Conservation (phyloP, 2,329 filamentous ascomycete species). For the Penicillium sp. region DNA sequence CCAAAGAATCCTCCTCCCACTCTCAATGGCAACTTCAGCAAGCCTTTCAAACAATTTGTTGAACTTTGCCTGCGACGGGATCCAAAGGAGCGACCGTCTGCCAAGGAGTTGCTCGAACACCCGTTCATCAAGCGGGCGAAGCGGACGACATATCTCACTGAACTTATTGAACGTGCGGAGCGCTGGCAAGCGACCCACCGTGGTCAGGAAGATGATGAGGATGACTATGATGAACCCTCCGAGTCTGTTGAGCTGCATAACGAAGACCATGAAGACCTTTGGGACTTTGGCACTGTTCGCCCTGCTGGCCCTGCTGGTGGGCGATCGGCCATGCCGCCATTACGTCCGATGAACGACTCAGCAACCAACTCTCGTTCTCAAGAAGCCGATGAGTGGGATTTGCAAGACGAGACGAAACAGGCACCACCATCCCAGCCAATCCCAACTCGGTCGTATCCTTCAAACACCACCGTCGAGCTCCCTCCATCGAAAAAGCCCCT, state of each 20-base stretch:
- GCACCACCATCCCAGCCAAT: constrained; percentile 43
- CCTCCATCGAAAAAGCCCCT: constrained; percentile 63
- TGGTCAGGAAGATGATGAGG: constrained; percentile 64
- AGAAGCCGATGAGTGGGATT: constrained; percentile 32
- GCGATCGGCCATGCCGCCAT: constrained; percentile 54
- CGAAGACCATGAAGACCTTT: constrained; percentile 73
- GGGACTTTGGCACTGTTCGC: constrained; percentile 96
- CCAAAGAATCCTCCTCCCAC: constrained; percentile 88
- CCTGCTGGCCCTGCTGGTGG: constrained; percentile 70
- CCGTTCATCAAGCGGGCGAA: constrained; percentile 89
- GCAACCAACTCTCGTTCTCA: constrained; percentile 72
- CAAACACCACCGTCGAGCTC: constrained; percentile 27
- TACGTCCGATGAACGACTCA: constrained; percentile 75
- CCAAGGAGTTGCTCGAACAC: constrained; percentile 82
- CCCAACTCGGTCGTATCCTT: constrained; percentile 51
- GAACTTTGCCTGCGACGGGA: constrained; percentile 84
- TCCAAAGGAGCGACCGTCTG: constrained; percentile 81
- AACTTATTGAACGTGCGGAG: constrained; percentile 87
- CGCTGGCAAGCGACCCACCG: constrained; percentile 77
- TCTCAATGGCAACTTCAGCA: constrained; percentile 78
- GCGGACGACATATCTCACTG: constrained; percentile 93
- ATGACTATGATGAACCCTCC: constrained; percentile 57
- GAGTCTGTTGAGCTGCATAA: constrained; percentile 42
- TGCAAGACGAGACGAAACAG: constrained; percentile 29
- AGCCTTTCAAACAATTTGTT: constrained; percentile 79